Evolutionary conservation across 345 rosid genomes (phyloP), one percentile per base, ranked within the genome.

Genomic region (Eutrema yunnanense): DNA sequence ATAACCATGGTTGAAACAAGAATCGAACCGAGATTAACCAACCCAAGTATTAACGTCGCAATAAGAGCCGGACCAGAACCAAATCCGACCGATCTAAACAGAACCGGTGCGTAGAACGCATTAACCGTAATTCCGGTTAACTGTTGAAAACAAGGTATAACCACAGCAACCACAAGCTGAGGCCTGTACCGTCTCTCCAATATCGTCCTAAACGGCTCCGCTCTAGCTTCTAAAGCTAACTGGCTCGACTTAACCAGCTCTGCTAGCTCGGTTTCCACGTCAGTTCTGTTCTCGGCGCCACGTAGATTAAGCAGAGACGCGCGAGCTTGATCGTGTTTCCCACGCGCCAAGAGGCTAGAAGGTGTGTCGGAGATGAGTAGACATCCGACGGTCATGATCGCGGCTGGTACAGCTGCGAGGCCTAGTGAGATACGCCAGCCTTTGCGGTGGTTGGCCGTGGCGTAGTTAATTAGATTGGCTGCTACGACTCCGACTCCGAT

Each of bases 351-450:
- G 5, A 93, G 78, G 81, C 98, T 93, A 13, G 80, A 78, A 0
- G 94, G 96, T 9, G 91, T 87, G 62, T 93, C 98, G 0, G 85
- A 73, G 51, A 93, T 87, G 79, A 86, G 65, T 65, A 90, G 74
- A 38, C 92, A 90, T 4, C 97, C 94, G 0, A 73, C 19, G 49
- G 90, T 89, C 92, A 93, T 87, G 65, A 89, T 78, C 37, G 79
- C 72, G 2, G 98, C 97, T 2, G 98, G 97, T 2, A 83, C 81
- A 0, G 67, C 77, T 2, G 97, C 97, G 0, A 87, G 85, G 30
- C 97, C 98, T 0, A 93, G 86, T n/a, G 96, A 85, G 56, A 93
- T 74, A 9, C 92, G 94, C 95, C 96, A 89, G 9, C 97, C 96
- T 83, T 84, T 81, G 42, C 53, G 82, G 80, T 47, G 85, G 66